Base-by-base conservation (phyloP, 2,329 filamentous ascomycete species). In the Trichoderma arundinaceum region DNA sequence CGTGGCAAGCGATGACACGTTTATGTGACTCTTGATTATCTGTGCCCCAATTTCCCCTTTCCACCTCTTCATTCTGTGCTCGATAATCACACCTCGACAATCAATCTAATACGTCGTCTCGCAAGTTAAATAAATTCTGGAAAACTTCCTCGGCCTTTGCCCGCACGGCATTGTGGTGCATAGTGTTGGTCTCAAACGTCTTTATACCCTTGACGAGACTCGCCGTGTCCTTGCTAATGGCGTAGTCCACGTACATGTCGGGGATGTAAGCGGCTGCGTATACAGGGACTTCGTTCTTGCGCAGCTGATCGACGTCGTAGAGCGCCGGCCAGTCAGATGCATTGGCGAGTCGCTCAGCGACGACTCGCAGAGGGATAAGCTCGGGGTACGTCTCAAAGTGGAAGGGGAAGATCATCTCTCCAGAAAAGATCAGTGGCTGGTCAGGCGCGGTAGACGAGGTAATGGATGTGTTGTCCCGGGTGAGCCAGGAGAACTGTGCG, bases 221-320 rank as follows among this genome's bases (percentile, higher is more conserved):
- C 9, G 92, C 92, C 15, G 92, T 96, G 71, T 90, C 87, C 71
- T 86, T 84, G 8, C 91, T 90, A 63, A 93, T 80, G 7, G 87
- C 86, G 70, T 86, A 91, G 73, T 96, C 91, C 35, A 98, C 94
- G 73, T 96, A 97, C 91, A 97, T 95, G 74, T 97, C 93, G 68
- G 97, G 90, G 4, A 92, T 76, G 71, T 91, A 98, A 2, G 88
- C 90, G 0, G 91, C 92, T 1, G 93, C 90, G 73, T 95, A 97
- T 0, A 96, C 88, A 0, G 94, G 94, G 0, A 97, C 92, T 66
- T 88, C 83, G 72, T 97, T 97, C 71, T 83, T 85, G 17, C 83
- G 84, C 54, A 97, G 81, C 76, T 91, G 89, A 61, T 86, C 84
- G 68, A 87, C 81, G 72, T 96, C 87, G 75, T 97, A 97, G 4